Conservation (phyloP, 208 protist genomes). For the Leptomonas seymouri region DNA sequence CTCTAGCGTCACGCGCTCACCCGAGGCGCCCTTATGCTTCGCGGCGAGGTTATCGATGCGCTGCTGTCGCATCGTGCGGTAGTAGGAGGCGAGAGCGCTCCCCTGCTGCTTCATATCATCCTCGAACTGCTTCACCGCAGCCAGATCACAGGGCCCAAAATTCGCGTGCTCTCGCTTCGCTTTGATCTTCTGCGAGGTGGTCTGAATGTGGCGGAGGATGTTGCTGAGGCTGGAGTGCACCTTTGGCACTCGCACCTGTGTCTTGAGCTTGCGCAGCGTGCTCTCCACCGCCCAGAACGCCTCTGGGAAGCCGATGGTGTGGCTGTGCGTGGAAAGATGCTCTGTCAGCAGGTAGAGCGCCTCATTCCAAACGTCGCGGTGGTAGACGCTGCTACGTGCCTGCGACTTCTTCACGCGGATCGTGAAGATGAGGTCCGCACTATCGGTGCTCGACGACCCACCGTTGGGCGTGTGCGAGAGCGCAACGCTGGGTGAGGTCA, state of each 20-base stretch:
- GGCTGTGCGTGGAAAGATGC: conserved; percentile 82
- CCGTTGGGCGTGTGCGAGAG: conserved; percentile 46
- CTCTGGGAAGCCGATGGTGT: conserved; percentile 94
- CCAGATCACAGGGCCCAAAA: conserved; percentile 84
- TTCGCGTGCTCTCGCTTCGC: conserved; percentile 71
- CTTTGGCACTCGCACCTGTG: conserved; percentile 85
- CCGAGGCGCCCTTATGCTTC: conserved; percentile 58
- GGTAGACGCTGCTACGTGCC: conserved; percentile 72
- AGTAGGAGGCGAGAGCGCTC: conserved; percentile 64
- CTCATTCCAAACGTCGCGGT: conserved; percentile 75
- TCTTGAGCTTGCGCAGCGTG: conserved; percentile 84
- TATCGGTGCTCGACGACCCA: conserved; percentile 39
- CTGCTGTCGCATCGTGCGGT: conserved; percentile 77
- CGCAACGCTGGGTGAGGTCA: conserved; percentile 85
- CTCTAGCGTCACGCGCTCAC: conserved; percentile 82
- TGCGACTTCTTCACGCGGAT: conserved; percentile 92
- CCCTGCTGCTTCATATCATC: conserved; percentile 62
- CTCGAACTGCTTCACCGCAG: conserved; percentile 81
- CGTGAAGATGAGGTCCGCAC: conserved; percentile 84
- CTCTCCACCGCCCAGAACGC: conserved; percentile 87
- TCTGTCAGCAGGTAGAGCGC: conserved; percentile 89
- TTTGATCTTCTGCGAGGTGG: conserved; percentile 64
- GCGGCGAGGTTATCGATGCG: conserved; percentile 70
- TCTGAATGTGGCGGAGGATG: conserved; percentile 80
- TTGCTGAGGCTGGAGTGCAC: conserved; percentile 74